These are phyloP conservation scores for Stachybotrys chlorohalonatus DNA, from an alignment of 2,329 filamentous ascomycete genomes.

Conservation along the genomic window DNA sequence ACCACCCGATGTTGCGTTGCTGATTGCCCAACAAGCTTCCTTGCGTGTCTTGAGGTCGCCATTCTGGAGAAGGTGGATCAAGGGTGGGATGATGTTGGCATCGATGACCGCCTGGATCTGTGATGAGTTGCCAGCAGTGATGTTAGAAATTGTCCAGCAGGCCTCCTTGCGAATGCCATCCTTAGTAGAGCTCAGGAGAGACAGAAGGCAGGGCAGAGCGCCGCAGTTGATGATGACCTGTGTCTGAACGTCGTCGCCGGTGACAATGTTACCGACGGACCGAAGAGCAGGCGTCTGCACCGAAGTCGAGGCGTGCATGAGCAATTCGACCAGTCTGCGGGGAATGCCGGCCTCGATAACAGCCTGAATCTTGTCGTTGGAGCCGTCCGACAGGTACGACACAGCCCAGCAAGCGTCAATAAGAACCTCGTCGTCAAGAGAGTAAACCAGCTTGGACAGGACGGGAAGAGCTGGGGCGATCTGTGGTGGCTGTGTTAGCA, in stretches of 20 bases:
- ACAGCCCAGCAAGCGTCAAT: conserved; percentile 99
- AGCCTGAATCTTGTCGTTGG: conserved; percentile 98
- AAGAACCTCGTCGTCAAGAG: conserved; percentile 92
- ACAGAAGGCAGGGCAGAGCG: conserved; percentile 82
- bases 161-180: conserved; percentile 98
- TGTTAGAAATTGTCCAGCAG: conserved; percentile 99
- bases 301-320: conserved; percentile 97
- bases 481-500: conserved; percentile 33
- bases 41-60: conserved; percentile 99
- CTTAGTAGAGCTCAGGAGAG: conserved; percentile 91
- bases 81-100: conserved; percentile 89
- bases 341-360: conserved; percentile 98
- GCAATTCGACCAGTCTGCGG: conserved; percentile 86
- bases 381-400: conserved; percentile 93
- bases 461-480: conserved; percentile 93
- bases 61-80: conserved; percentile 93
- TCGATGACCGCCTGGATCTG: conserved; percentile 97
- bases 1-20: conserved; percentile 93
- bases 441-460: conserved; percentile 95
- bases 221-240: conserved; percentile 99
- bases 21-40: conserved; percentile 99
- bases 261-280: conserved; percentile 98
- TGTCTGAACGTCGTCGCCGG: conserved; percentile 95
- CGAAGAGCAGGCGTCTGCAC: conserved; percentile 95
- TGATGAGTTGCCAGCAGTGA: conserved; percentile 93